Evolutionary conservation across 148 eudicot genomes (phyloP), one percentile per base, ranked within the genome.

Genomic region (Rhododendron kiyosumense): DNA sequence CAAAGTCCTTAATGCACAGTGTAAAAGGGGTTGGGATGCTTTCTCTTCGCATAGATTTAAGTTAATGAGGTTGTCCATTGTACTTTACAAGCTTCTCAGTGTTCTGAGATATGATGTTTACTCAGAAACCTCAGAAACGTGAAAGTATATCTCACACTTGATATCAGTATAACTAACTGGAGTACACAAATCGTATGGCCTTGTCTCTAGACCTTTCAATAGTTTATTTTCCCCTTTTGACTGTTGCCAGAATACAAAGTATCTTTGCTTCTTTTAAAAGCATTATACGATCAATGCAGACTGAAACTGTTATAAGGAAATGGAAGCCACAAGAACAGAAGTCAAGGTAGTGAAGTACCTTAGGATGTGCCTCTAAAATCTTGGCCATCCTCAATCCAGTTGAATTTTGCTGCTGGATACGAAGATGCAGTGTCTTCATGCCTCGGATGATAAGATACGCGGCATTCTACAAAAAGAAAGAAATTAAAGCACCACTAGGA

Each of bases 361-460:
- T 96, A 75, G 98, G 98, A 93, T 96, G 98, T 88, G 89, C 95
- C 96, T 94, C 98, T 93, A 96, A 92, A 92, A 96, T 59, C 88
- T 92, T 84, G 92, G 98, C 98, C 97, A 96, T 96, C 96, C 93
- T 91, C 89, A 90, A 69, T 36, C 93, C 98, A 84, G 98, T 96
- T 69, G 89, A 80, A 87, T 96, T 96, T 84, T 96, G 98, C 86
- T 96, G 96, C 92, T 94, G 93, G 86, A 96, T 90, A 89, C 98
- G 98, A 84, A 94, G 94, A 85, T 94, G 94, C 93, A 96, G 87
- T 24, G 98, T 94, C 92, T 96, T 96, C 96, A 96, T 93, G 89
- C 98, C 98, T 89, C 98, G 92, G 85, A 96, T 90, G 87, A 96
- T 90, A 77, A 91, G 82, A 87, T 92, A 96, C 3, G 98, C 93